Percentiles rank a stretch among this genome's conserved stretches.
Conservation (phyloP, 441 rosid species). For the Bocquillonia castaneifolia region DNA sequence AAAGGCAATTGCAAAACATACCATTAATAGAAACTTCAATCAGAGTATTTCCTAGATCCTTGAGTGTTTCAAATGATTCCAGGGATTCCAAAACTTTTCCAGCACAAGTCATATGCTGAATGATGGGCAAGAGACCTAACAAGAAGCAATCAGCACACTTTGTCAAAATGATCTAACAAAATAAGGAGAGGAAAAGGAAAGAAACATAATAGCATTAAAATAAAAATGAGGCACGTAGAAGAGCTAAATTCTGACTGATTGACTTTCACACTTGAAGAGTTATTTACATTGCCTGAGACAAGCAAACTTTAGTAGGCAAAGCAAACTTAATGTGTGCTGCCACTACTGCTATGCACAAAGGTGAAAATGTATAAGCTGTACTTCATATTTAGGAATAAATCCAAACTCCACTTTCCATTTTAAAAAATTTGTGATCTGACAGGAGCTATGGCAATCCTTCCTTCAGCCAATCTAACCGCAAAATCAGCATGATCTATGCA, state of each 20-base stretch:
- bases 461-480: not conserved
- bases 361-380: constrained; percentile 3
- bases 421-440: not conserved
- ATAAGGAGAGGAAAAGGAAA: not conserved
- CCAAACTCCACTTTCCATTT: not conserved
- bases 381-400: not conserved
- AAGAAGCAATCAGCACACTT: constrained; percentile 16
- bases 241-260: constrained; percentile 7
- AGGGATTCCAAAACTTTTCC: constrained; percentile 54
- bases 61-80: constrained; percentile 40
- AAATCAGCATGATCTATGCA: not conserved
- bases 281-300: not conserved
- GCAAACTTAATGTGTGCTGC: not conserved
- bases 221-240: constrained; percentile 13
- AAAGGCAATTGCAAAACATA: constrained; percentile 28
- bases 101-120: constrained; percentile 55
- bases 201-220: not conserved
- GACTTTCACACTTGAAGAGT: not conserved
- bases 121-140: constrained; percentile 87
- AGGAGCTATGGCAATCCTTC: not conserved
- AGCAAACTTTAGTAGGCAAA: not conserved
- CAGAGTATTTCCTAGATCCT: constrained; percentile 34
- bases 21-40: constrained; percentile 70
- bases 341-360: not conserved
- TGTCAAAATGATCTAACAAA: not conserved